These are phyloP conservation scores for Cryphonectria nitschkei DNA, from an alignment of 2,329 filamentous ascomycete species.

Conservation along the genomic window DNA sequence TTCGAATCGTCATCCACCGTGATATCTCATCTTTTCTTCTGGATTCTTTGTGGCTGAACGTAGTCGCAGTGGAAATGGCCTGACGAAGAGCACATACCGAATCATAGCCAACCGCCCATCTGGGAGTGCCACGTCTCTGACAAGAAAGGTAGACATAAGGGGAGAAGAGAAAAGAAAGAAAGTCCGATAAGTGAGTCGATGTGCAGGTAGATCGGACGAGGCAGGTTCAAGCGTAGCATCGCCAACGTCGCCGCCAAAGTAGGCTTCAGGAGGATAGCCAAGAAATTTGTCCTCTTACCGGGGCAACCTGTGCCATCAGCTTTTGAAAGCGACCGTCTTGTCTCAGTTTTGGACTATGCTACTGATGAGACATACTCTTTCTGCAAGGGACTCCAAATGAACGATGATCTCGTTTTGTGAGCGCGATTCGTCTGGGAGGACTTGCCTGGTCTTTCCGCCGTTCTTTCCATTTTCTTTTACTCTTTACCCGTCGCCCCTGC, in stretches of 20 bases:
- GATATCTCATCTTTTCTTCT: background rate
- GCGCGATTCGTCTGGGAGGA: background rate
- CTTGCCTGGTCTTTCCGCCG: background rate
- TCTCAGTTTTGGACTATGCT: background rate
- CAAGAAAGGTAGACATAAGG: background rate
- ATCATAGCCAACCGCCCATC: background rate
- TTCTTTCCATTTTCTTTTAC: background rate
- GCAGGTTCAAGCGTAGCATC: background rate
- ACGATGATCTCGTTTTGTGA: background rate
- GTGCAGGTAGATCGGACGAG: background rate
- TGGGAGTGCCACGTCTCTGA: background rate
- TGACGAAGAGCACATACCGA: background rate
- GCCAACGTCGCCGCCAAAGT: background rate
- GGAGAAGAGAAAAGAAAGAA: background rate
- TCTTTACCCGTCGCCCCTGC: background rate
- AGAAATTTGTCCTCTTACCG: background rate
- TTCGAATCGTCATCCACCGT: background rate
- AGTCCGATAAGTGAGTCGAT: background rate
- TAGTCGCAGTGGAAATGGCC: background rate
- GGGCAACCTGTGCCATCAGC: background rate
- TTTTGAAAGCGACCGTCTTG: background rate
- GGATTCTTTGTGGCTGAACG: background rate
- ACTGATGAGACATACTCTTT: background rate
- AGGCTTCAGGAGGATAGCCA: background rate
- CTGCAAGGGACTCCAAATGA: background rate